Evolutionary conservation across 495 filamentous ascomycete species (phyloP), one percentile per base, ranked within the genome.

Genomic region (Clohesyomyces aquaticus): DNA sequence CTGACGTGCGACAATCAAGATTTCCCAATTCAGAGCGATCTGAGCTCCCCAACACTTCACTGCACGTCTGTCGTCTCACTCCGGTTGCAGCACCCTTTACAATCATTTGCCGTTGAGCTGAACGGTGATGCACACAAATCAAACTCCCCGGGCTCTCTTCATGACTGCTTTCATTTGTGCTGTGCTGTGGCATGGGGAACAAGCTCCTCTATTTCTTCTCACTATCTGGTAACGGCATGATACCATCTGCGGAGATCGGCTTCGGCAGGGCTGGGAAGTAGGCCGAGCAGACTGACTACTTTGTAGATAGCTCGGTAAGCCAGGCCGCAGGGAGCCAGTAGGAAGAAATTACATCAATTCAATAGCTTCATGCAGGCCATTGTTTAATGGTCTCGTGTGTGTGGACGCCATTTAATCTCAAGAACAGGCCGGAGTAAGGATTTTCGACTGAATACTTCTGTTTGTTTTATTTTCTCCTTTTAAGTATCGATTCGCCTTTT

Each of bases 151-250:
- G 49, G 3, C 11, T 23, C 43, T 23, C 19, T 23, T 22, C 11
- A 52, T 18, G 49, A 52, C 19, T 52, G 8, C 16, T 28, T 23
- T 52, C 23, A 19, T 52, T 52, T 4, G 32, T 38, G 6, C 14
- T 38, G 32, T 14, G 32, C 32, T 38, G 32, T 38, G 32, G 32
- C 32, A 6, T 38, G 32, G 32, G 32, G 32, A 52, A 19, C 6
- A 22, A 52, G 14, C 14, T 26, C 8, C 49, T 25, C 14, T 52
- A 16, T 28, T 52, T 25, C 23, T 52, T 52, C 49, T 52, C 49
- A 8, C 25, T 28, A 52, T 52, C 43, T 52, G 49, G 49, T 23
- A 23, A 9, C 18, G 49, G 49, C 18, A 52, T 52, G 49, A 52
- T 52, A 52, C 49, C 49, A 23, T 28, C 49, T 23, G 49, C 25